Evolutionary conservation across 805 yeast species (phyloP).

Genomic region (Candida multigemmis): DNA sequence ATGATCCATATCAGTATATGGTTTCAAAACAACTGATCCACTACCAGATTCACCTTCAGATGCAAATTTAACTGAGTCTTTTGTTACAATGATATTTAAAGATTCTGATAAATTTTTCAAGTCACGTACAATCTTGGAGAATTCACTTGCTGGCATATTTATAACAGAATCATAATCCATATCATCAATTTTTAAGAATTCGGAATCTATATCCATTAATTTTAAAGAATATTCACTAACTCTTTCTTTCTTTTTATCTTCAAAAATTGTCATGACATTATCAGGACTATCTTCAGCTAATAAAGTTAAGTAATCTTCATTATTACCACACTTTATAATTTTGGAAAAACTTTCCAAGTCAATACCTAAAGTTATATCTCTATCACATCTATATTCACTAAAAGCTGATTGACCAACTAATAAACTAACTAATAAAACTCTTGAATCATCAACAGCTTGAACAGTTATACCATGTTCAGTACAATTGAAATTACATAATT

Average conservation of each 20-base stretch:
- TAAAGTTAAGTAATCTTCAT: slow-evolving; percentile 78
- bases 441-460: slow-evolving; percentile 96
- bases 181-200: slow-evolving; percentile 87
- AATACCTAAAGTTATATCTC: slow-evolving; percentile 84
- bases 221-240: slow-evolving; percentile 86
- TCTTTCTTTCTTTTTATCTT: slow-evolving; percentile 84
- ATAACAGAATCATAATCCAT: slow-evolving; percentile 83
- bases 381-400: slow-evolving; percentile 89
- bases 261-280: slow-evolving; percentile 71
- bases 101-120: slow-evolving; percentile 82
- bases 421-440: slow-evolving; percentile 84
- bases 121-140: slow-evolving; percentile 85
- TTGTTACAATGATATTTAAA: slow-evolving; percentile 74
- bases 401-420: slow-evolving; percentile 85
- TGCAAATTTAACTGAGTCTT: slow-evolving; percentile 82
- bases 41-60: slow-evolving; percentile 90
- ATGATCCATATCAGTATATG: slow-evolving; percentile 70
- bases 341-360: slow-evolving; percentile 83
- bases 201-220: slow-evolving; percentile 94
- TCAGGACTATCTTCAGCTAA: slow-evolving; percentile 88
- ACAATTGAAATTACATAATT: slow-evolving; percentile 93
- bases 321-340: slow-evolving; percentile 84
- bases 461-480: slow-evolving; percentile 91
- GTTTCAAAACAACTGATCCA: slow-evolving; percentile 81
- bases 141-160: slow-evolving; percentile 81